These are phyloP conservation scores for Backusella morwellensis DNA, from an alignment of 192 early-diverging fungal genomes.

Conservation along the genomic window DNA sequence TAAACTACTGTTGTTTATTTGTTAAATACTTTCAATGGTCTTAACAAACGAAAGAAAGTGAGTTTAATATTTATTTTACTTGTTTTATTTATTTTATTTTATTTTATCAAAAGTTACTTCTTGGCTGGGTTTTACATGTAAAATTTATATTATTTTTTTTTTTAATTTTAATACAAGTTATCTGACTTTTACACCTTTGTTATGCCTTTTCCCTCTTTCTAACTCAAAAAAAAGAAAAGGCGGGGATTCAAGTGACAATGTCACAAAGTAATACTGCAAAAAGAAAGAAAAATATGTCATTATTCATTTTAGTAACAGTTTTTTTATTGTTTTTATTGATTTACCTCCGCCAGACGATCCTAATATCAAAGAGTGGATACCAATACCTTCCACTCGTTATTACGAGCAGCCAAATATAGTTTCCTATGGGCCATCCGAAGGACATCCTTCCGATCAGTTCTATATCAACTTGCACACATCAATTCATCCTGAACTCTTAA, in stretches of 20 bases:
- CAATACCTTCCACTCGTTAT: slow-evolving; percentile 7
- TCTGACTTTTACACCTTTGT: slow-evolving; percentile 6
- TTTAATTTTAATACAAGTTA: not conserved
- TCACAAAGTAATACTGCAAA: slow-evolving; percentile 7
- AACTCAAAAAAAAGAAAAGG: slow-evolving; percentile 1
- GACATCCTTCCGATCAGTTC: slow-evolving; percentile 7
- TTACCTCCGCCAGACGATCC: slow-evolving; percentile 19
- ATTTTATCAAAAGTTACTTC: not conserved
- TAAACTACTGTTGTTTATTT: not conserved
- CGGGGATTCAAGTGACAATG: slow-evolving; percentile 10
- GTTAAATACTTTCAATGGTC: not conserved
- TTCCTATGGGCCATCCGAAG: slow-evolving; percentile 7
- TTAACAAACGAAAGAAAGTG: slow-evolving; percentile 8
- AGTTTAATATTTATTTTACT: not conserved
- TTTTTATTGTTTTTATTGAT: not conserved
- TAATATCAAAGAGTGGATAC: slow-evolving; percentile 1
- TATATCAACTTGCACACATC: slow-evolving; percentile 13
- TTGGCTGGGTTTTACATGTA: slow-evolving; percentile 4
- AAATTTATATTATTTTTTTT: not conserved
- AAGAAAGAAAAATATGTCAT: not conserved
- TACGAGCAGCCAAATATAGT: slow-evolving; percentile 20
- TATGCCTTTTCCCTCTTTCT: not conserved
- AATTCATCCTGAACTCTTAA: slow-evolving; percentile 10
- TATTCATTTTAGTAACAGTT: slow-evolving; percentile 3
- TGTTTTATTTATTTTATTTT: not conserved